These are phyloP conservation scores for Akanthomyces muscarius DNA, from an alignment of 2,329 filamentous ascomycete genomes.

Conservation along the genomic window DNA sequence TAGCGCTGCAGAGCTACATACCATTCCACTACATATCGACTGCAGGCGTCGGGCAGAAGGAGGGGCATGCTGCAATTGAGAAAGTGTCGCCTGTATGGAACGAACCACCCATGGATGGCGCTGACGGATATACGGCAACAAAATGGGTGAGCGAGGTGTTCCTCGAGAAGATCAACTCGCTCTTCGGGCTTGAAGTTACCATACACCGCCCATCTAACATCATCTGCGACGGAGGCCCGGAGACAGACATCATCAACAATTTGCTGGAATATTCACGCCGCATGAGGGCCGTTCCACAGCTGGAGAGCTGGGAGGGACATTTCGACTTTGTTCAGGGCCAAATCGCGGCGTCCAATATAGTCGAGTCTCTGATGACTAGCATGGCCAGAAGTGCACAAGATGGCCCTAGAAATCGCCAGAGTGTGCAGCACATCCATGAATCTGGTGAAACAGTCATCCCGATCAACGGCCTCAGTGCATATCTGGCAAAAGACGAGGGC, in stretches of 20 bases:
- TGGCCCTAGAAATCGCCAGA: too few relatives aligned
- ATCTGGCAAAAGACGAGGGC: neutral
- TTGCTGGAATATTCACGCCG: slow-evolving; percentile 3
- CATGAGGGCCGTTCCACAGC: neutral
- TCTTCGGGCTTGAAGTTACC: neutral
- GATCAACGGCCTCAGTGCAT: neutral
- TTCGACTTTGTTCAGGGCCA: neutral
- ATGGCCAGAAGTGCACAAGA: too few relatives aligned
- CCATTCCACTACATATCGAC: slow-evolving; percentile 7
- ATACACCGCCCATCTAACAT: slow-evolving; percentile 6
- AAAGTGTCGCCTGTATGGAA: slow-evolving; percentile 18
- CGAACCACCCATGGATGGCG: slow-evolving; percentile 22
- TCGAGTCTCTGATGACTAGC: neutral
- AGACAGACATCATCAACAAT: slow-evolving; percentile 6
- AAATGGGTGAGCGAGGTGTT: slow-evolving; percentile 34
- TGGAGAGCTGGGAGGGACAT: slow-evolving; percentile 1
- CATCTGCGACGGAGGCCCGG: neutral
- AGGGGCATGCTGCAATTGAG: neutral
- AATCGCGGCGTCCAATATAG: neutral
- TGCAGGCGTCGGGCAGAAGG: neutral
- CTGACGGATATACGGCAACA: slow-evolving; percentile 31
- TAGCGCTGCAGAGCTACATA: slow-evolving; percentile 21
- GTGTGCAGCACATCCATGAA: neutral
- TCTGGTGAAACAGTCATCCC: neutral
- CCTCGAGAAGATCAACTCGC: slow-evolving; percentile 23